Percentiles rank a stretch among this genome's conserved stretches.
Conservation (phyloP, 345 rosid genomes). For the Eucalyptus erythrocorys region DNA sequence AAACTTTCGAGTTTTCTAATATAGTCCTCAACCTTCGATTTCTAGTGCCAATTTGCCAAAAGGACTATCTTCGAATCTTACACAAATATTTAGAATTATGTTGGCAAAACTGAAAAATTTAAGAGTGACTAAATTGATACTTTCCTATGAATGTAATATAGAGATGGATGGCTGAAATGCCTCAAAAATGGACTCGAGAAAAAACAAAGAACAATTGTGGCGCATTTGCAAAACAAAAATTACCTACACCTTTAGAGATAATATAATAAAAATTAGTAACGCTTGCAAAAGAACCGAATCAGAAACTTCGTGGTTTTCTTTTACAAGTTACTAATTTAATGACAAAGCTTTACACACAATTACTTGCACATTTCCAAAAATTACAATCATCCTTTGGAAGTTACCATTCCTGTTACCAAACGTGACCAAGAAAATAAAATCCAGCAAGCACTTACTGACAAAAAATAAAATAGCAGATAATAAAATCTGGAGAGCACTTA, state of each 20-base stretch:
- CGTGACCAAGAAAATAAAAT: background rate
- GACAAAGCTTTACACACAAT: background rate
- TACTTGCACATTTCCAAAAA: background rate
- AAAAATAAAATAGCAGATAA: background rate
- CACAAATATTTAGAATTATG: rapidly evolving
- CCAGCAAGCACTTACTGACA: background rate
- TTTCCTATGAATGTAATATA: background rate
- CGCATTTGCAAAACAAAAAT: background rate
- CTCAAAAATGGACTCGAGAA: background rate
- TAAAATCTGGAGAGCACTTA: background rate
- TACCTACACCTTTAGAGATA: background rate
- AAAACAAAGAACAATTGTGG: background rate
- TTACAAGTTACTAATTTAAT: background rate
- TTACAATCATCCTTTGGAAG: background rate
- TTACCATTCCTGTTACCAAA: background rate
- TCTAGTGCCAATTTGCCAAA: rapidly evolving
- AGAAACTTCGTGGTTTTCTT: background rate
- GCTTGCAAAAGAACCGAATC: rapidly evolving
- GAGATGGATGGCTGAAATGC: background rate
- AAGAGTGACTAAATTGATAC: background rate
- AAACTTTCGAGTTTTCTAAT: background rate
- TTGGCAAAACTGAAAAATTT: background rate
- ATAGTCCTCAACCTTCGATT: background rate
- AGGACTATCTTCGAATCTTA: background rate
- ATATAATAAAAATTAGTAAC: background rate